These are phyloP conservation scores for Aureobasidium namibiae DNA, from an alignment of 2,329 filamentous ascomycete species.

Conservation along the genomic window DNA sequence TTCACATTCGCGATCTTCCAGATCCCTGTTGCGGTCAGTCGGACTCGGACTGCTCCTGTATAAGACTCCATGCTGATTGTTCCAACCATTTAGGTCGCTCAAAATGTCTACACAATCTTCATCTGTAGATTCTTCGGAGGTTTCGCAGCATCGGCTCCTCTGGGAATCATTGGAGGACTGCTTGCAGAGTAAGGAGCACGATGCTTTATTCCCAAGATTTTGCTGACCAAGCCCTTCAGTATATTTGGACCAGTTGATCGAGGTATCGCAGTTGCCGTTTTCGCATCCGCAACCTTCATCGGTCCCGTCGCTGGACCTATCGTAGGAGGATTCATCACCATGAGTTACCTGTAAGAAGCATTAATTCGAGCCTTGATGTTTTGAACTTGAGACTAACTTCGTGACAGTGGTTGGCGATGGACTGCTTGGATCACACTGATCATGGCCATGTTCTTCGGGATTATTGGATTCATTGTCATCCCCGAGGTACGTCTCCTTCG, in stretches of 20 bases:
- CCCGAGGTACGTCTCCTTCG: slow-evolving; percentile 35
- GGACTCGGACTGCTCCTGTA: background rate
- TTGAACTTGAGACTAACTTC: slow-evolving; percentile 19
- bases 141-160: slow-evolving; percentile 42
- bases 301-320: slow-evolving; percentile 44
- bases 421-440: slow-evolving; percentile 49
- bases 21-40: slow-evolving; percentile 42
- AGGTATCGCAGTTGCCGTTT: slow-evolving; percentile 37
- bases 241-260: slow-evolving; percentile 38
- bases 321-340: slow-evolving; percentile 40
- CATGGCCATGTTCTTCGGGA: slow-evolving; percentile 36
- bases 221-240: background rate
- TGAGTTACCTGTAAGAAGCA: slow-evolving; percentile 15
- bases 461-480: slow-evolving; percentile 37
- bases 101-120: slow-evolving; percentile 48
- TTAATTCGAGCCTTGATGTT: too few relatives aligned
- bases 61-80: background rate
- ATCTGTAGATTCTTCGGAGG: slow-evolving; percentile 48
- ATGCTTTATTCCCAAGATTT: slow-evolving; percentile 12
- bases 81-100: slow-evolving; percentile 23
- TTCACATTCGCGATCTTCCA: slow-evolving; percentile 46
- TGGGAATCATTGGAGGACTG: slow-evolving; percentile 39
- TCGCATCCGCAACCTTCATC: slow-evolving; percentile 36
- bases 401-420: slow-evolving; percentile 46
- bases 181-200: slow-evolving; percentile 17